Evolutionary conservation across 768 basidiomycete genomes (phyloP).

Genomic region (Pulveroboletus frians): DNA sequence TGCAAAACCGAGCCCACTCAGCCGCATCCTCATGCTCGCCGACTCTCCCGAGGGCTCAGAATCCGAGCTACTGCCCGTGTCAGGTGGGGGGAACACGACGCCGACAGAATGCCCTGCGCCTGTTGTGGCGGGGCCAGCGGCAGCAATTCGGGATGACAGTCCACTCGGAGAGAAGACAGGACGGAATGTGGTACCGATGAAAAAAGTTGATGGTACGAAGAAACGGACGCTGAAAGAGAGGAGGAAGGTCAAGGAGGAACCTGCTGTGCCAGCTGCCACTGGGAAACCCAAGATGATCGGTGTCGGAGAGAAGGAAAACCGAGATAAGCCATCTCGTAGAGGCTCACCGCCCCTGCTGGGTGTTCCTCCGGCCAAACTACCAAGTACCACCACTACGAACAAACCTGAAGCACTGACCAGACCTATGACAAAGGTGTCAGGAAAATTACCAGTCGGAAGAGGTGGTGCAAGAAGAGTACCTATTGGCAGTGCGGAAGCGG

Average conservation of each 20-base stretch:
- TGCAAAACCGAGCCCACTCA: constrained; percentile 72
- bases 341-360: constrained; percentile 20
- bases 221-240: constrained; percentile 37
- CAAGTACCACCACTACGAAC: constrained; percentile 1
- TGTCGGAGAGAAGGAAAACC: constrained; percentile 33
- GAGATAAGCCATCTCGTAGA: constrained; percentile 31
- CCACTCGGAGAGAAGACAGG: constrained; percentile 47
- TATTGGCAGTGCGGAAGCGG: constrained; percentile 62
- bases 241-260: constrained; percentile 33
- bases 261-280: constrained; percentile 4
- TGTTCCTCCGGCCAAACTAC: constrained; percentile 18
- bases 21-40: constrained; percentile 68
- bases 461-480: constrained; percentile 62
- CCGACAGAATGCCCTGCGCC: constrained; percentile 22
- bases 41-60: constrained; percentile 49
- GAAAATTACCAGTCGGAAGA: constrained; percentile 34
- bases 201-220: constrained; percentile 14
- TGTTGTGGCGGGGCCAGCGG: constrained; percentile 2
- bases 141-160: constrained; percentile 41
- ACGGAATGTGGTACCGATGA: constrained; percentile 23
- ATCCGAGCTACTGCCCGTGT: background rate
- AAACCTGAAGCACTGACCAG: constrained; percentile 13
- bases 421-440: constrained; percentile 8
- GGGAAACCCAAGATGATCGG: constrained; percentile 30
- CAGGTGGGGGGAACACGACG: constrained; percentile 20